Conservation (phyloP, 495 filamentous ascomycete genomes). For the Lineolata rhizophorae region DNA sequence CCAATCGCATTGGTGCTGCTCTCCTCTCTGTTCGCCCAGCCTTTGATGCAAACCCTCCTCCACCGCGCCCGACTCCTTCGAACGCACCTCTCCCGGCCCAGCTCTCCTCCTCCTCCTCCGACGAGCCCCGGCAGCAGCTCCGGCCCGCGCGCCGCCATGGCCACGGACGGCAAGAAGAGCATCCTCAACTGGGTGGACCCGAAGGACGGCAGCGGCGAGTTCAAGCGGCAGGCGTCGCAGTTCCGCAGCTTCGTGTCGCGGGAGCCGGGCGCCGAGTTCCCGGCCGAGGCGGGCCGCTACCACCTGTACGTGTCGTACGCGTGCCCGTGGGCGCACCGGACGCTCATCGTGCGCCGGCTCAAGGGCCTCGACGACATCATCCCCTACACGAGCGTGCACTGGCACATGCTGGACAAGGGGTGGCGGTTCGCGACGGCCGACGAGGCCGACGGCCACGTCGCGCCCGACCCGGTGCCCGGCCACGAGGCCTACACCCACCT, state of each 20-base stretch:
- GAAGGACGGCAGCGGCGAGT: constrained; percentile 59
- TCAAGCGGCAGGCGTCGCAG: constrained; percentile 38
- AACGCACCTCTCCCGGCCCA: no score
- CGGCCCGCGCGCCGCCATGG: no score
- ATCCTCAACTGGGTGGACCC: constrained; percentile 74
- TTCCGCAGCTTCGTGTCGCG: constrained; percentile 24
- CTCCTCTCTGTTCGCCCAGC: no score
- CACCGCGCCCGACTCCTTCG: no score
- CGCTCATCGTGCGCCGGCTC: constrained; percentile 41
- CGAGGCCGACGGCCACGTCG: constrained; percentile 26
- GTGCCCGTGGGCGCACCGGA: constrained; percentile 41
- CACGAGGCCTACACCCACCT: constrained; percentile 36
- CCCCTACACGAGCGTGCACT: constrained; percentile 42
- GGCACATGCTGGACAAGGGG: constrained; percentile 39
- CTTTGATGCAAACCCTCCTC: no score
- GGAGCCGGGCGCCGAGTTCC: constrained; percentile 37
- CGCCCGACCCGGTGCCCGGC: constrained; percentile 48
- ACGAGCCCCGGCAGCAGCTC: neutral
- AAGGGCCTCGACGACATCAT: constrained; percentile 48
- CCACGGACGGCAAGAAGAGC: constrained; percentile 9
- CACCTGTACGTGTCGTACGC: constrained; percentile 57
- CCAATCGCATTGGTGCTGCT: no score
- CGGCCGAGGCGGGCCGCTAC: constrained; percentile 43
- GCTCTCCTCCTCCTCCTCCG: neutral
- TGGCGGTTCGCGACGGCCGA: constrained; percentile 21